Conservation (phyloP, 2,329 filamentous ascomycete genomes). For the Stagonosporopsis tanaceti region DNA sequence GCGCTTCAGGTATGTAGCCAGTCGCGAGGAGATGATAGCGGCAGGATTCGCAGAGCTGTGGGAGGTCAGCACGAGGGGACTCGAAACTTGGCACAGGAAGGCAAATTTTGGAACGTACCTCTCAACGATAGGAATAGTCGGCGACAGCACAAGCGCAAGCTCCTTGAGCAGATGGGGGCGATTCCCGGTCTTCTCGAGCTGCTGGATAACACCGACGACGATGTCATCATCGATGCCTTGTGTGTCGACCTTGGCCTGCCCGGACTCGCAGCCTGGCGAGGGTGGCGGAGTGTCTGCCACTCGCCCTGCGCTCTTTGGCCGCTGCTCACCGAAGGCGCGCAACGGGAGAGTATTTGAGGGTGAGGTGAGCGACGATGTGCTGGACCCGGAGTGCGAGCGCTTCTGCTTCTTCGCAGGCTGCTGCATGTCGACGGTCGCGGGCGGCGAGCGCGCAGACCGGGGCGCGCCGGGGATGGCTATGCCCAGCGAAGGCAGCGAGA, state of each 20-base stretch:
- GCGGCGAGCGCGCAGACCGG: slow-evolving; percentile 63
- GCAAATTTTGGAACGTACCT: slow-evolving; percentile 70
- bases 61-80: slow-evolving; percentile 45
- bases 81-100: slow-evolving; percentile 25
- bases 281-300: slow-evolving; percentile 78
- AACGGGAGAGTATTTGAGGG: slow-evolving; percentile 56
- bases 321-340: slow-evolving; percentile 55
- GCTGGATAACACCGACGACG: slow-evolving; percentile 86
- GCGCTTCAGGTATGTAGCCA: slow-evolving; percentile 89
- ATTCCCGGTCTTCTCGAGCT: slow-evolving; percentile 89
- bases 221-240: slow-evolving; percentile 93
- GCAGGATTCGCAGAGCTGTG: slow-evolving; percentile 91
- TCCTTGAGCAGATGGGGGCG: slow-evolving; percentile 95
- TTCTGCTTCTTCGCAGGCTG: slow-evolving; percentile 71
- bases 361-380: slow-evolving; percentile 52
- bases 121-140: slow-evolving; percentile 82
- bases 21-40: slow-evolving; percentile 91
- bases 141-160: slow-evolving; percentile 79
- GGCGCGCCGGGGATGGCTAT: slow-evolving; percentile 75
- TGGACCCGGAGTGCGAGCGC: slow-evolving; percentile 70
- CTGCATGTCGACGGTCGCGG: slow-evolving; percentile 63
- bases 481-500: slow-evolving; percentile 90
- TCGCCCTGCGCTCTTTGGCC: slow-evolving; percentile 54
- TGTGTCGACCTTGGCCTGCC: slow-evolving; percentile 71
- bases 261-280: slow-evolving; percentile 67